phyloP scores from a whole-genome alignment of 148 eudicot species.

The Vaccinium corymbosum region DNA sequence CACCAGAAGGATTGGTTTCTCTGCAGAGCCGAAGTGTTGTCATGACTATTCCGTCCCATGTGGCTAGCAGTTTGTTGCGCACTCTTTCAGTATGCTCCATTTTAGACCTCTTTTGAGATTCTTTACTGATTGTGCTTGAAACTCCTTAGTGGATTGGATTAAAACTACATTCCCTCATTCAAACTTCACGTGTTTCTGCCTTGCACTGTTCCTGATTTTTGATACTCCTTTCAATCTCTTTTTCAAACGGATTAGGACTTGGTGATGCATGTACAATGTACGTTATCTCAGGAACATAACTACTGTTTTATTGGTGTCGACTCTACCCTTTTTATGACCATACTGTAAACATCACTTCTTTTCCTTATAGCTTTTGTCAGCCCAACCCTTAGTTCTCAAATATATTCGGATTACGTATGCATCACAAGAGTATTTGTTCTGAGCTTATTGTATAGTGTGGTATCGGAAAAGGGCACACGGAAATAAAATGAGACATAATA shows the following conservation, averaged over 20 bases:
- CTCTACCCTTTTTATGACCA: neutral
- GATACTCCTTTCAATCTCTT: neutral
- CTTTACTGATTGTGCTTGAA: neutral
- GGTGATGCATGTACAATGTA: neutral
- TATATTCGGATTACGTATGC: neutral
- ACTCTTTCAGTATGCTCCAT: conserved; percentile 66
- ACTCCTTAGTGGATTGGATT: neutral
- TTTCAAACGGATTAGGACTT: neutral
- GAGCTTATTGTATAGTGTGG: neutral
- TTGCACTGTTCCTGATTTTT: neutral
- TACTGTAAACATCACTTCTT: neutral
- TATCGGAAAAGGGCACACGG: neutral
- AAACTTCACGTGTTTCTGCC: neutral
- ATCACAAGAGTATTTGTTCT: neutral
- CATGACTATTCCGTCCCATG: conserved; percentile 75
- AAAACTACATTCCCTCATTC: neutral
- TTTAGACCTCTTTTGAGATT: neutral
- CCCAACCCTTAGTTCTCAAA: neutral
- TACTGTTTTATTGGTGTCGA: neutral
- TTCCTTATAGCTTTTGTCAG: neutral
- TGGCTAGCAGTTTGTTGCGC: conserved; percentile 59
- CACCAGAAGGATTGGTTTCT: conserved; percentile 58
- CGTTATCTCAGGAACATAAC: neutral
- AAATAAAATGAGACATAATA: neutral
- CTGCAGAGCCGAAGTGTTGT: conserved; percentile 59